Conservation (phyloP, 805 yeast genomes). For the Candida nemodendra region DNA sequence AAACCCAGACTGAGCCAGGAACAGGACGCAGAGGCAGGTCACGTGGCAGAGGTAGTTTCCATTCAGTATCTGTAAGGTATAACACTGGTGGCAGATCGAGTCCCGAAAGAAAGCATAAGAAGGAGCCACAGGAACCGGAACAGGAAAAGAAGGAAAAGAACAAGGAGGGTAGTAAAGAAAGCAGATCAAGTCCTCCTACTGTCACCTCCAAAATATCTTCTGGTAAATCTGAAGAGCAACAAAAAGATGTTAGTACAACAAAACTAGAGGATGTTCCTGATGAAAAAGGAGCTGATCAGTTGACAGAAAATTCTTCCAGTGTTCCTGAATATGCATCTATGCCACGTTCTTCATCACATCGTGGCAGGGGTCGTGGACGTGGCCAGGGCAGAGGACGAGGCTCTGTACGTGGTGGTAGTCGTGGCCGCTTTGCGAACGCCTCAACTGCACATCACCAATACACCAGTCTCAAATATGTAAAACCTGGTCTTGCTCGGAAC, state of each 20-base stretch:
- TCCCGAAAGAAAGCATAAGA: neutral
- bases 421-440: slow-evolving; percentile 1
- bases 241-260: neutral
- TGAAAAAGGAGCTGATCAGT: neutral
- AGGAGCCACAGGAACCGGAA: neutral
- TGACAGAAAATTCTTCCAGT: neutral
- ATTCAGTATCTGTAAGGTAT: slow-evolving; percentile 12
- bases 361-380: slow-evolving; percentile 10
- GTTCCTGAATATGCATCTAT: neutral
- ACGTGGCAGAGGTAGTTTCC: slow-evolving; percentile 9
- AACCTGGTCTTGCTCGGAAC: slow-evolving; percentile 25
- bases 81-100: slow-evolving; percentile 1
- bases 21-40: slow-evolving; percentile 8
- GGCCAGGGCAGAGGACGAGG: slow-evolving; percentile 17
- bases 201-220: no score
- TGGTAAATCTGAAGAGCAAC: neutral
- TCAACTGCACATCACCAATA: slow-evolving; percentile 8
- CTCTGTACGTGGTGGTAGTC: slow-evolving; percentile 12
- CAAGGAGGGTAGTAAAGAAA: neutral
- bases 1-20: neutral
- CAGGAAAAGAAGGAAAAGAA: neutral
- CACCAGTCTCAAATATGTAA: slow-evolving; percentile 23
- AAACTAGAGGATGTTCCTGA: neutral
- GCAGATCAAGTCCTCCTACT: neutral
- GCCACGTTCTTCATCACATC: neutral